A percentile compares a stretch with the other conserved stretches of the same genome.
Conservation (phyloP, 2,329 filamentous ascomycete genomes). For the Clathrospora elynae region DNA sequence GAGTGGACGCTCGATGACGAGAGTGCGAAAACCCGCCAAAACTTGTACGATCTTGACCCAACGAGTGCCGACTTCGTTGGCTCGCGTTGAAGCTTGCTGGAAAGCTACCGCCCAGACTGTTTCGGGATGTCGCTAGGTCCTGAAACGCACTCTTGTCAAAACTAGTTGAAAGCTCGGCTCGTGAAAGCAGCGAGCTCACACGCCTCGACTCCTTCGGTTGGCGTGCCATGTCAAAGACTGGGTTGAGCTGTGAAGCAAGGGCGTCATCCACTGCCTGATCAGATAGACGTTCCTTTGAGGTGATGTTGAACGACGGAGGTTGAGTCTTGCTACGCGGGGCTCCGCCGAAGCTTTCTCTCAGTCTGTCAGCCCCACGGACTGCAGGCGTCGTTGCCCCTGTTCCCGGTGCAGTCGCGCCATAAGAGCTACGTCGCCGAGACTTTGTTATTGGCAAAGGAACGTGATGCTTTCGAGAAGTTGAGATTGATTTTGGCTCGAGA, state of each 20-base stretch:
- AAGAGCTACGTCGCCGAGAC: slow-evolving; percentile 68
- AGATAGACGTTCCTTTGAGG: slow-evolving; percentile 39
- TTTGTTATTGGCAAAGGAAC: slow-evolving; percentile 48
- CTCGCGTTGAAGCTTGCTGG: slow-evolving; percentile 57
- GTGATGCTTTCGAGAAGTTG: slow-evolving; percentile 49
- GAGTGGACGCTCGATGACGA: slow-evolving; percentile 61
- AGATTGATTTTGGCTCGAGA: slow-evolving; percentile 66
- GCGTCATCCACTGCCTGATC: slow-evolving; percentile 53
- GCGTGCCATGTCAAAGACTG: slow-evolving; percentile 55
- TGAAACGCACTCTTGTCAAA: slow-evolving; percentile 81
- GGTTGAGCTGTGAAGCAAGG: slow-evolving; percentile 57
- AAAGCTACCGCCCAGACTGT: slow-evolving; percentile 48
- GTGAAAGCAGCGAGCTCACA: slow-evolving; percentile 87
- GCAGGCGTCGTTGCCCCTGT: slow-evolving; percentile 80
- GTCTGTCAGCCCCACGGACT: slow-evolving; percentile 62
- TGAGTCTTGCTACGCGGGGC: slow-evolving; percentile 52
- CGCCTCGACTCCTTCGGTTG: slow-evolving; percentile 70
- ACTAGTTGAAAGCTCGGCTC: slow-evolving; percentile 83
- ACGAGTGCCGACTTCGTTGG: slow-evolving; percentile 71
- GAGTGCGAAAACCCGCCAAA: slow-evolving; percentile 52
- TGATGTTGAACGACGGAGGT: slow-evolving; percentile 48
- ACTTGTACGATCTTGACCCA: slow-evolving; percentile 71
- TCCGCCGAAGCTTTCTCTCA: slow-evolving; percentile 77
- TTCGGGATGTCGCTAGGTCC: slow-evolving; percentile 64
- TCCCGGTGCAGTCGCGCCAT: slow-evolving; percentile 59